Conservation (phyloP, 257 asterid genomes). For the Lycium barbarum region DNA sequence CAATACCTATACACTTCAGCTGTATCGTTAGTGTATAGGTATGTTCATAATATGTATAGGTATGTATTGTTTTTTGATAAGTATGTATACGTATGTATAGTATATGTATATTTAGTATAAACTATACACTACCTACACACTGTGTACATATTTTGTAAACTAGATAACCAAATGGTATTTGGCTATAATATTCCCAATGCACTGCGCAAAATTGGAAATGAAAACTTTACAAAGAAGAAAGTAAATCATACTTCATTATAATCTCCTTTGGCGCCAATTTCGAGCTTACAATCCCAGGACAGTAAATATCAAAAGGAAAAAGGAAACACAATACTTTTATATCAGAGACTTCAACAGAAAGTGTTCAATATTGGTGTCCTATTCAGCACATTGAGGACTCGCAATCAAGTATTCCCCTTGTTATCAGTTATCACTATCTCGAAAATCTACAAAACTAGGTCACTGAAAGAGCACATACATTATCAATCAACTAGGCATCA, state of each 20-base stretch:
- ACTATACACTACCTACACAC: no score
- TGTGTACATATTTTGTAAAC: no score
- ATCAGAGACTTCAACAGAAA: neutral
- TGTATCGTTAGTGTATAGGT: no score
- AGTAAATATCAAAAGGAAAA: constrained; percentile 16
- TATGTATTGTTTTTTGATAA: no score
- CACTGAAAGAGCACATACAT: constrained; percentile 5
- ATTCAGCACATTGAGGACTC: neutral
- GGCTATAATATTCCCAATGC: neutral
- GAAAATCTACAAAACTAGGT: neutral
- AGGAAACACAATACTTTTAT: neutral
- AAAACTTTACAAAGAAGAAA: neutral
- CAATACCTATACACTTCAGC: no score
- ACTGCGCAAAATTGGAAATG: neutral
- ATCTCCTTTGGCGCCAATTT: neutral
- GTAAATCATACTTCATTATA: neutral
- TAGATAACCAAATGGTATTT: no score
- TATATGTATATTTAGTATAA: no score
- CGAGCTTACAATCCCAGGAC: neutral
- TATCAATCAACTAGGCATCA: neutral
- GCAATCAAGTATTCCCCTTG: neutral
- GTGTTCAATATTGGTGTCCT: neutral
- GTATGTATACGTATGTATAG: no score
- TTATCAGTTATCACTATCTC: neutral
- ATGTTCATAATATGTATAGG: no score